phyloP scores from a whole-genome alignment of 2,329 filamentous ascomycete genomes.

The Lachnellula cervina region DNA sequence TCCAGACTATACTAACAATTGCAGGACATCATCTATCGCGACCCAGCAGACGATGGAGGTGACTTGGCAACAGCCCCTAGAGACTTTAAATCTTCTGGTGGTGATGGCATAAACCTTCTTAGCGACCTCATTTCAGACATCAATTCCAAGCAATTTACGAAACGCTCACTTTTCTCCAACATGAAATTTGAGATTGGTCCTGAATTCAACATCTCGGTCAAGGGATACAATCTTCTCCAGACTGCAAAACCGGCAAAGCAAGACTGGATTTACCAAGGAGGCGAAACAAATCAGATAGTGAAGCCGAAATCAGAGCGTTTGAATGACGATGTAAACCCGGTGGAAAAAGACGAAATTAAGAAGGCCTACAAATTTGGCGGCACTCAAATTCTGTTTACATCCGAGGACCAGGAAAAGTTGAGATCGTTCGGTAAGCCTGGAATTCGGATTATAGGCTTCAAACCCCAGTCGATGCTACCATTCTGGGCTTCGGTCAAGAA shows the following conservation, averaged over 20 bases:
- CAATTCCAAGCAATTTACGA: slow-evolving; percentile 82
- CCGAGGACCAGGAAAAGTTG: slow-evolving; percentile 75
- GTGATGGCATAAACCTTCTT: slow-evolving; percentile 73
- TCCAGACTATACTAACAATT: slow-evolving; percentile 17
- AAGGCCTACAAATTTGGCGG: slow-evolving; percentile 97
- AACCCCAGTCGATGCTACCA: slow-evolving; percentile 67
- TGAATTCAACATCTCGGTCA: slow-evolving; percentile 79
- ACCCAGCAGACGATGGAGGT: slow-evolving; percentile 67
- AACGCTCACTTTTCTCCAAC: slow-evolving; percentile 79
- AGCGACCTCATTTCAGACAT: slow-evolving; percentile 80
- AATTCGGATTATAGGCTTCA: slow-evolving; percentile 92
- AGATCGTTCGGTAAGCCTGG: slow-evolving; percentile 76
- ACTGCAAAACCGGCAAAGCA: slow-evolving; percentile 75
- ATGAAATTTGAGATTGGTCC: slow-evolving; percentile 86
- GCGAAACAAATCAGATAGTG: slow-evolving; percentile 79
- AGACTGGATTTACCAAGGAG: slow-evolving; percentile 82
- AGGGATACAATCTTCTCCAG: slow-evolving; percentile 87
- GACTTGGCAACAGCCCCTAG: slow-evolving; percentile 51
- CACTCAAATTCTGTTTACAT: slow-evolving; percentile 78
- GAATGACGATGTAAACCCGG: slow-evolving; percentile 70
- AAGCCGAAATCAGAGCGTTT: slow-evolving; percentile 68
- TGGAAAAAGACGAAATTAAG: slow-evolving; percentile 76
- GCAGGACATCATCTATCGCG: slow-evolving; percentile 85
- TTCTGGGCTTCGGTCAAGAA: slow-evolving; percentile 83
- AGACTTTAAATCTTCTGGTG: slow-evolving; percentile 58